phyloP scores from a whole-genome alignment of 1,284 basidiomycete species.

The Schizophyllum commune region DNA sequence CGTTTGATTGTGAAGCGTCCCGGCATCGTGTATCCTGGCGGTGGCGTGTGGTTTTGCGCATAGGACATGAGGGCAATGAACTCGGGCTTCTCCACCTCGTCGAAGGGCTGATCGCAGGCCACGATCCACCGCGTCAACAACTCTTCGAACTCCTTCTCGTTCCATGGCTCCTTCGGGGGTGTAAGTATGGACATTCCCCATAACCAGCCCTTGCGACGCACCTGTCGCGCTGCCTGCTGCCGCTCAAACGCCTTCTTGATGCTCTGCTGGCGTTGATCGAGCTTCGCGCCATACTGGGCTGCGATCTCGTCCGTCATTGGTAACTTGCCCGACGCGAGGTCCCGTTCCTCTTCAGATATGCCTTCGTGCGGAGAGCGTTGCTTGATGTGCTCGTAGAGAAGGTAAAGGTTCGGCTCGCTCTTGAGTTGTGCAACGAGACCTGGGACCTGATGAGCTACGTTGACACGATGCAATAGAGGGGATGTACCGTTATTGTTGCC shows the following conservation, averaged over 20 bases:
- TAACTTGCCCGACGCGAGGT: background rate
- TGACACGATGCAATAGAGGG: background rate
- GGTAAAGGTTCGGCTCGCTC: background rate
- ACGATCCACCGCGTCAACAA: constrained; percentile 13
- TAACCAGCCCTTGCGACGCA: constrained; percentile 1
- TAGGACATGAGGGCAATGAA: constrained; percentile 13
- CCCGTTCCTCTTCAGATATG: too few species aligned
- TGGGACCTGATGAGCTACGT: background rate
- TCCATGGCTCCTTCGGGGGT: constrained; percentile 1
- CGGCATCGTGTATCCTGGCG: background rate
- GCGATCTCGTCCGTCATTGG: background rate
- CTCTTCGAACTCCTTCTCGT: constrained; percentile 7
- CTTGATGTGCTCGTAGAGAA: too few species aligned
- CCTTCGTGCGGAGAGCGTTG: too few species aligned
- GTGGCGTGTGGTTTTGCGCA: background rate
- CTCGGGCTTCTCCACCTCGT: constrained; percentile 10
- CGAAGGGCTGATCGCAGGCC: constrained; percentile 15
- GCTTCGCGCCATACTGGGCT: constrained; percentile 5
- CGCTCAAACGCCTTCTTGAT: constrained; percentile 3
- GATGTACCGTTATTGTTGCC: constrained; percentile 12
- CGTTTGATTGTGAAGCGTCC: constrained; percentile 1
- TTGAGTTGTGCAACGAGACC: constrained; percentile 10
- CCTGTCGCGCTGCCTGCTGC: background rate
- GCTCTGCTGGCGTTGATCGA: constrained; percentile 2
- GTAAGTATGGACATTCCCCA: too few species aligned